Evolutionary conservation across 345 rosid species (phyloP).

Genomic region (Draba incana): DNA sequence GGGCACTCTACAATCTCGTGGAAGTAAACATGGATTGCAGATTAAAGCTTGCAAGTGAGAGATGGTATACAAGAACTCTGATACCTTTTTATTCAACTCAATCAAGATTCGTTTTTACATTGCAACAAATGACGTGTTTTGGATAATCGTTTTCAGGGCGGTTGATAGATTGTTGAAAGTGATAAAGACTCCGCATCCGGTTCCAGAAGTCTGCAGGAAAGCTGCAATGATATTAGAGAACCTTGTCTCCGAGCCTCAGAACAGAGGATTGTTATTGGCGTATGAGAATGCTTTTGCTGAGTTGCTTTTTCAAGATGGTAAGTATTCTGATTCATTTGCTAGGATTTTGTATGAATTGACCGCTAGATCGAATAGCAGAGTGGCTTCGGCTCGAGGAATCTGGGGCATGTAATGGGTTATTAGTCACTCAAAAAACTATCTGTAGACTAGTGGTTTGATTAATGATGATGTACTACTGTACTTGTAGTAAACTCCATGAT

Average conservation of each 20-base stretch:
- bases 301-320: constrained; percentile 80
- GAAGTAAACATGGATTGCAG: constrained; percentile 97
- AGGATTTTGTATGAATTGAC: constrained; percentile 89
- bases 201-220: constrained; percentile 93
- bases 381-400: constrained; percentile 77
- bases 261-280: constrained; percentile 67
- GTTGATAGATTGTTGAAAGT: constrained; percentile 87
- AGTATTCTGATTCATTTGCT: constrained; percentile 88
- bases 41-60: constrained; percentile 92
- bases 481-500: constrained; percentile 21
- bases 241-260: constrained; percentile 92
- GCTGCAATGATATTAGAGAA: constrained; percentile 94
- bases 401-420: constrained; percentile 73
- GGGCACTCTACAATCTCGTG: constrained; percentile 93
- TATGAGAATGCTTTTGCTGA: constrained; percentile 95
- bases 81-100: neutral
- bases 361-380: constrained; percentile 87
- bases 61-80: constrained; percentile 60
- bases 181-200: constrained; percentile 83
- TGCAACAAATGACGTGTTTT: neutral
- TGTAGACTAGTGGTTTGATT: constrained; percentile 18
- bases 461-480: constrained; percentile 27
- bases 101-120: neutral
- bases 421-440: neutral
- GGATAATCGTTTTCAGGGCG: constrained; percentile 60